These are phyloP conservation scores for Fusarium kyushuense DNA, from an alignment of 2,329 filamentous ascomycete genomes.

Conservation along the genomic window DNA sequence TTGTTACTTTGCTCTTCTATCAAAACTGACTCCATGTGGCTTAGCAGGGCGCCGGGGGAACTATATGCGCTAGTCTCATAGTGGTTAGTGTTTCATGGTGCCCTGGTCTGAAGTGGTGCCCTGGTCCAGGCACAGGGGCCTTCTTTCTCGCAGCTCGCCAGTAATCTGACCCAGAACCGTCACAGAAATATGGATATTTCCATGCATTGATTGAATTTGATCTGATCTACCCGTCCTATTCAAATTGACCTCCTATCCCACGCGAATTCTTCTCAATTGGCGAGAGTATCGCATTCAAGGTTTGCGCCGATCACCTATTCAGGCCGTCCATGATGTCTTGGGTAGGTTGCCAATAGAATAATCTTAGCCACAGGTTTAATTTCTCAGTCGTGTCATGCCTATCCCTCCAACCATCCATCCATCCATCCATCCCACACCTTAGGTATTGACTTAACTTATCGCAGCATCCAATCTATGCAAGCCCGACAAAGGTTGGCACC, in stretches of 20 bases:
- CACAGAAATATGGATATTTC: conserved; percentile 11
- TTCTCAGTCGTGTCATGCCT: conserved; percentile 35
- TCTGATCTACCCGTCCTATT: conserved; percentile 1
- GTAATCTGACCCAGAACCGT: conserved; percentile 6
- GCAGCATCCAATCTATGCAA: conserved; percentile 7
- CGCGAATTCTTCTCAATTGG: neutral
- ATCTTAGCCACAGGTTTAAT: conserved; percentile 34
- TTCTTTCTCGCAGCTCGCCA: conserved; percentile 2
- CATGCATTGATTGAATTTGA: neutral
- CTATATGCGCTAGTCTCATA: conserved; percentile 29
- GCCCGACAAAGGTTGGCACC: conserved; percentile 25
- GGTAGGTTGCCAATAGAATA: conserved; percentile 25
- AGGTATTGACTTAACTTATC: conserved; percentile 21
- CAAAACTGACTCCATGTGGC: conserved; percentile 37
- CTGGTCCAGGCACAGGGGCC: conserved; percentile 39
- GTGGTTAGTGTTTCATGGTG: conserved; percentile 17
- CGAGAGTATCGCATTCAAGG: conserved; percentile 1
- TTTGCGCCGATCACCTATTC: conserved; percentile 12
- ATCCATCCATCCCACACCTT: conserved; percentile 22
- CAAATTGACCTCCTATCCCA: neutral
- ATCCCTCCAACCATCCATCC: conserved; percentile 14
- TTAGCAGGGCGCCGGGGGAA: conserved; percentile 36
- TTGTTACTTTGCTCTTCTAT: conserved; percentile 24
- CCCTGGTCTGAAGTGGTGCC: conserved; percentile 15
- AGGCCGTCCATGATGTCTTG: neutral